Evolutionary conservation across 495 filamentous ascomycete genomes (phyloP), one percentile per base, ranked within the genome.

Genomic region (Jackrogersella minutella): DNA sequence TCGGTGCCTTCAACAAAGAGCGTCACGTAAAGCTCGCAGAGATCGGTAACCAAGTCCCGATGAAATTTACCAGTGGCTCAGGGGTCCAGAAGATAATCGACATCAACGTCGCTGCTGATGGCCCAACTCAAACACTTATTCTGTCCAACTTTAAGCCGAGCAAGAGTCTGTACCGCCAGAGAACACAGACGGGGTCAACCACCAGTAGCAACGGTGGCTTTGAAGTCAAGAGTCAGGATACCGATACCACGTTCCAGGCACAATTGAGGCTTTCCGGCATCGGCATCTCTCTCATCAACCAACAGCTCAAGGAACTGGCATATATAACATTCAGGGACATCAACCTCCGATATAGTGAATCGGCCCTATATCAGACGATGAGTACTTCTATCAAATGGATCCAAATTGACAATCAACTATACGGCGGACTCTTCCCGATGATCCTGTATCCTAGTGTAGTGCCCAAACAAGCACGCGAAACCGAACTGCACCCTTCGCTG

Each of bases 371-470:
- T 73, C 95, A 98, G 78, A 97, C 92, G 4, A 77, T 97, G 58
- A 92, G 90, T 46, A 83, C 92, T 8, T 90, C 91, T 0, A 90
- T 97, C 75, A 98, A 97, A 76, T 99, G 95, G 95, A 93, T 99
- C 47, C 95, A 99, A 76, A 93, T 99, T 72, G 95, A 99, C 79
- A 99, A 99, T 72, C 95, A 99, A 73, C 88, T 99, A 21, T 99
- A 98, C 73, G 95, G 95, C 39, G 95, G 95, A 11, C 93, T 99
- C 66, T 99, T 99, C 83, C 95, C 95, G 0, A 96, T 99, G 77
- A 88, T 99, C 58, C 81, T 98, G 36, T 99, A 99, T 73, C 95
- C 95, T 8, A 97, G 93, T 76, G 95, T 99, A n/a, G 95, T 99
- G 8, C 96, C 96, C 1, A 98, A 98, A 81, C 95, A 93, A 59